These are phyloP conservation scores for Lactifluus pinguis DNA, from an alignment of 768 basidiomycete species.

Conservation along the genomic window DNA sequence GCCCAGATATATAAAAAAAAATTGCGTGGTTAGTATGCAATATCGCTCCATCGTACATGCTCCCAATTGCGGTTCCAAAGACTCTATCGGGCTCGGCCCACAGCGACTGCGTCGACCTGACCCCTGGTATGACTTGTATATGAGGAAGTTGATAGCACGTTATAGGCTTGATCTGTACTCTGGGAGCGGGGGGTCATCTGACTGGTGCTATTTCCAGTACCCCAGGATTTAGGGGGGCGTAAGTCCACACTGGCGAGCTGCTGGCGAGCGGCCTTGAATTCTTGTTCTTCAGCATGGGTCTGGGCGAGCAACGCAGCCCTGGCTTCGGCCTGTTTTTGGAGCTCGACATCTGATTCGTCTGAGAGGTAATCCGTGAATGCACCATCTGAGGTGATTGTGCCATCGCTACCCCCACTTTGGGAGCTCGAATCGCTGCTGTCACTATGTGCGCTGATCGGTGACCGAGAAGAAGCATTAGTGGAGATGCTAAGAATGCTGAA, in stretches of 20 bases:
- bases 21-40: constrained; percentile 1
- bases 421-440: constrained; percentile 45
- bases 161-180: constrained; percentile 5
- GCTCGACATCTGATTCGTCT: constrained; percentile 86
- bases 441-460: constrained; percentile 41
- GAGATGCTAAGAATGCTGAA: constrained; percentile 33
- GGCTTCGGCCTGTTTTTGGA: constrained; percentile 79
- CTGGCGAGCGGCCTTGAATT: constrained; percentile 73
- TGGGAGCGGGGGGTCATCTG: constrained; percentile 16
- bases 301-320: constrained; percentile 72
- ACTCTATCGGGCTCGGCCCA: constrained; percentile 16
- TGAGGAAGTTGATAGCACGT: constrained; percentile 8
- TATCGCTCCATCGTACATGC: neutral
- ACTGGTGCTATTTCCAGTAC: constrained; percentile 26
- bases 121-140: constrained; percentile 15
- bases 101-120: constrained; percentile 19
- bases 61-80: neutral
- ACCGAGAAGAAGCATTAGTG: constrained; percentile 19
- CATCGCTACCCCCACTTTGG: constrained; percentile 47
- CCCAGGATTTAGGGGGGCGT: constrained; percentile 72
- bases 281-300: constrained; percentile 68
- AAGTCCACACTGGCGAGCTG: constrained; percentile 67
- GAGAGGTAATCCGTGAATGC: constrained; percentile 86
- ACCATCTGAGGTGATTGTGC: constrained; percentile 77
- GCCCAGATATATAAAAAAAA: neutral